These are phyloP conservation scores for Nigrospora sphaerica DNA, from an alignment of 2,329 filamentous ascomycete genomes.

Conservation along the genomic window DNA sequence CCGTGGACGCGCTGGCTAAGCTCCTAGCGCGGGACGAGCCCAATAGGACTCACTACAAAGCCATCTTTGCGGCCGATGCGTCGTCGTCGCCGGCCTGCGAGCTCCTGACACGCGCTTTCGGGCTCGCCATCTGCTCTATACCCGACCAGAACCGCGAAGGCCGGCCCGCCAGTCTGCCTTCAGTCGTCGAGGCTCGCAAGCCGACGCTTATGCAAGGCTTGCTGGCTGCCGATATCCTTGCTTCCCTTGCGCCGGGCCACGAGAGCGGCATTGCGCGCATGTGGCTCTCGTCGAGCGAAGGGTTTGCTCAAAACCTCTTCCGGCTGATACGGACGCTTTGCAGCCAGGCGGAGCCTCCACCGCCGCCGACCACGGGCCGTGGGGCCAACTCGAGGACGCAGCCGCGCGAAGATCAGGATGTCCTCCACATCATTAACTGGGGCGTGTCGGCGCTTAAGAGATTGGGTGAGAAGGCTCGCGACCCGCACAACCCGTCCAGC, in stretches of 20 bases:
- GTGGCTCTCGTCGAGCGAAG: conserved; percentile 80
- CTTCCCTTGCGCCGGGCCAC: conserved; percentile 63
- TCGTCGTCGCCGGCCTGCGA: conserved; percentile 61
- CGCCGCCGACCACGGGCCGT: conserved; percentile 21
- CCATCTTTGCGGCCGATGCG: conserved; percentile 71
- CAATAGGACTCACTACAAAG: conserved; percentile 77
- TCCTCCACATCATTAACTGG: conserved; percentile 59
- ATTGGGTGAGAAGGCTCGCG: conserved; percentile 60
- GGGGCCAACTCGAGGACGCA: conserved; percentile 20
- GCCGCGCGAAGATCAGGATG: conserved; percentile 39
- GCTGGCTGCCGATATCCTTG: conserved; percentile 81
- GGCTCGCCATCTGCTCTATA: conserved; percentile 74
- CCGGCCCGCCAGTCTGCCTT: conserved; percentile 52
- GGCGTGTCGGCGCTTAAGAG: conserved; percentile 62
- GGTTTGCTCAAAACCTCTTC: conserved; percentile 74
- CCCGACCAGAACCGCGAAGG: conserved; percentile 56
- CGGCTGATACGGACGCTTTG: conserved; percentile 68
- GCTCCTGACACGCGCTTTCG: conserved; percentile 80
- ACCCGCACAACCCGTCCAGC: conserved; percentile 42
- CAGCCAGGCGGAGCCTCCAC: conserved; percentile 48
- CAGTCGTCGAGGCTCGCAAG: conserved; percentile 75
- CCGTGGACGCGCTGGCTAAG: conserved; percentile 86
- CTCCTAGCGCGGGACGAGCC: conserved; percentile 88
- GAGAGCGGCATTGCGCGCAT: conserved; percentile 65
- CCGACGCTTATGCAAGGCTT: conserved; percentile 88